Conservation (phyloP, 2,329 filamentous ascomycete species). For the Alternaria infectoria region DNA sequence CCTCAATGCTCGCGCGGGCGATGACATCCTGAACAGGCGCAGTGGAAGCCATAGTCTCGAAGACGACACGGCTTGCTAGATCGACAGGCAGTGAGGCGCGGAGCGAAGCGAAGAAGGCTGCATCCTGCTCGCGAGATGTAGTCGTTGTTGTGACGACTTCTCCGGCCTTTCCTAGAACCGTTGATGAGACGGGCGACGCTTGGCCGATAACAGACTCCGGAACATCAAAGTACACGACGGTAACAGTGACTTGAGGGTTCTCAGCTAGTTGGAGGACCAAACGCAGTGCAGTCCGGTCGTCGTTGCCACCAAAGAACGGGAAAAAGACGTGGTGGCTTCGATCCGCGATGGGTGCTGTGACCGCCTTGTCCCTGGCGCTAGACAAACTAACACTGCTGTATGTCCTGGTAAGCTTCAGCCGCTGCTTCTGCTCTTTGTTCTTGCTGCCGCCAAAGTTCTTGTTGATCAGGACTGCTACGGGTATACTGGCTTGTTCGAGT, state of each 20-base stretch:
- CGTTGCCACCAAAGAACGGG: conserved; percentile 82
- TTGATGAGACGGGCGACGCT: conserved; percentile 7
- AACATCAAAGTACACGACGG: conserved; percentile 67
- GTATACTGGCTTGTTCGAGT: conserved; percentile 68
- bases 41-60: conserved; percentile 54
- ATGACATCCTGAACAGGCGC: conserved; percentile 55
- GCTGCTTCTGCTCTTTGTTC: conserved; percentile 34
- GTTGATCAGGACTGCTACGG: conserved; percentile 81
- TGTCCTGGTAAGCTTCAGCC: conserved; percentile 30
- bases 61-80: conserved; percentile 63
- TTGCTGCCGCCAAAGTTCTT: conserved; percentile 65
- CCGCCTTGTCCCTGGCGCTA: conserved; percentile 63
- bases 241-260: conserved; percentile 79
- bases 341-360: conserved; percentile 64
- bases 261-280: conserved; percentile 84
- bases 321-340: conserved; percentile 84
- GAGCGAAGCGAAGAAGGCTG: conserved; percentile 63
- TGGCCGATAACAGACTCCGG: conserved; percentile 25
- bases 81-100: conserved; percentile 61
- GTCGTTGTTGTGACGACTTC: conserved; percentile 13
- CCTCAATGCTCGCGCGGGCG: conserved; percentile 62
- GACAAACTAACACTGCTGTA: conserved; percentile 53
- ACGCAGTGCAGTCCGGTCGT: conserved; percentile 79
- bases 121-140: conserved; percentile 51
- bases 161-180: conserved; percentile 20